These are phyloP conservation scores for Aechmea fasciata DNA, from an alignment of 176 grass and related monocot species.

Conservation along the genomic window DNA sequence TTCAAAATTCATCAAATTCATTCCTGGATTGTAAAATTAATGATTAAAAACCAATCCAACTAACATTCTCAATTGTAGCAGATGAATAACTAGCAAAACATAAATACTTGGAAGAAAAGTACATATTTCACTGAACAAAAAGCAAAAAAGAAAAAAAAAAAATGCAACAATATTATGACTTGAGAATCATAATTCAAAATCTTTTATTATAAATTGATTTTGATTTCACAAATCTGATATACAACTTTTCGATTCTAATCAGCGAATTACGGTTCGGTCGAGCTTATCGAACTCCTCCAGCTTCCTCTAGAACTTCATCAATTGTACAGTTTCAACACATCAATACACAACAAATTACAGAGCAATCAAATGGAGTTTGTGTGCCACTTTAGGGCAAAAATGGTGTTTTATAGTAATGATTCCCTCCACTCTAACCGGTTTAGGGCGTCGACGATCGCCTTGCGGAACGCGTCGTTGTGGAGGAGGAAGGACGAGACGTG, in stretches of 20 bases:
- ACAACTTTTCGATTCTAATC: background rate
- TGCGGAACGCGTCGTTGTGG: constrained; percentile 78
- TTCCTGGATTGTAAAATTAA: no score
- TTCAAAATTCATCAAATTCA: no score
- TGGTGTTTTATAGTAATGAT: background rate
- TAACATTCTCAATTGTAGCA: background rate
- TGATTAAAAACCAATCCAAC: no score
- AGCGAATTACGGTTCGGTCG: background rate
- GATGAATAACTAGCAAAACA: background rate
- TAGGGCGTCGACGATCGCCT: constrained; percentile 69
- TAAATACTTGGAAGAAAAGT: background rate
- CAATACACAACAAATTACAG: no score
- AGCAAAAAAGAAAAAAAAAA: background rate
- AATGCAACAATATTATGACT: no score
- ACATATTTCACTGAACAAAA: background rate
- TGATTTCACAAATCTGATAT: background rate
- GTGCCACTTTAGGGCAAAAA: background rate
- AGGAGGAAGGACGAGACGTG: constrained; percentile 88
- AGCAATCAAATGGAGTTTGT: no score
- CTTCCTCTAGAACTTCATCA: background rate
- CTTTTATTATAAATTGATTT: background rate
- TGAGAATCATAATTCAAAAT: no score
- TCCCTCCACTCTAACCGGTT: constrained; percentile 43
- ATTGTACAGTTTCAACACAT: background rate
- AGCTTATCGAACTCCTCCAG: background rate